Percentiles rank a stretch among this genome's conserved stretches.
phyloP scores from a whole-genome alignment of 164 flowering plant genomes.

The Euptelea pleiosperma region DNA sequence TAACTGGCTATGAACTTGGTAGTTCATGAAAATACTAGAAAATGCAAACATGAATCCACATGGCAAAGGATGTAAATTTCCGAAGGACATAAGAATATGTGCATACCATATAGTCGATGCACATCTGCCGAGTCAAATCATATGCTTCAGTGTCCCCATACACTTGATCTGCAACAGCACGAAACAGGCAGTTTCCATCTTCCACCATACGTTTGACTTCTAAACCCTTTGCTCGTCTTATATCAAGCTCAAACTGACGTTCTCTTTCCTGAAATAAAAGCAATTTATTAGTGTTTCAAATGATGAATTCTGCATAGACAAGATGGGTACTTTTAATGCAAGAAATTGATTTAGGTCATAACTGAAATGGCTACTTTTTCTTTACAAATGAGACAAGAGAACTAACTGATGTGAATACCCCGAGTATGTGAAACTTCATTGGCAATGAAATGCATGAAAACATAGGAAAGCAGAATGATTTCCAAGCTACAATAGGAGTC shows the following conservation, averaged over 20 bases:
- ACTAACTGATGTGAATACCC: too few species aligned
- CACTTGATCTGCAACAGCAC: conserved; percentile 99
- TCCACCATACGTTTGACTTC: conserved; percentile 88
- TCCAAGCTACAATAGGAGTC: too few species aligned
- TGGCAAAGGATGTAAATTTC: neutral
- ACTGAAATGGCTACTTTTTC: too few species aligned
- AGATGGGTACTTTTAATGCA: too few species aligned
- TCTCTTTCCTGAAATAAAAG: conserved; percentile 73
- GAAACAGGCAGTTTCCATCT: conserved; percentile 98
- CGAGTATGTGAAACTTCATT: too few species aligned
- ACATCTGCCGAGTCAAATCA: conserved; percentile 89
- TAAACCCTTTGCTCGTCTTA: conserved; percentile 72
- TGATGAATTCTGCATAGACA: too few species aligned
- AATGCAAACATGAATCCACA: neutral
- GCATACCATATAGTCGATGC: conserved; percentile 97
- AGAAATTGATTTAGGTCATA: too few species aligned
- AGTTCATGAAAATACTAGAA: neutral
- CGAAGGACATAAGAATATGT: neutral
- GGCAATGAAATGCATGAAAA: too few species aligned
- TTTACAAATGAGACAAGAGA: too few species aligned
- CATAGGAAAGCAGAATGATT: too few species aligned
- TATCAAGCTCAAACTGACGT: conserved; percentile 85
- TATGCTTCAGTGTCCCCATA: conserved; percentile 91
- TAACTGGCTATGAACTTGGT: neutral
- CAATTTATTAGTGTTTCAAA: neutral